Evolutionary conservation across 164 flowering plant genomes (phyloP), one percentile per base, ranked within the genome.

Genomic region (Akebia trifoliata): DNA sequence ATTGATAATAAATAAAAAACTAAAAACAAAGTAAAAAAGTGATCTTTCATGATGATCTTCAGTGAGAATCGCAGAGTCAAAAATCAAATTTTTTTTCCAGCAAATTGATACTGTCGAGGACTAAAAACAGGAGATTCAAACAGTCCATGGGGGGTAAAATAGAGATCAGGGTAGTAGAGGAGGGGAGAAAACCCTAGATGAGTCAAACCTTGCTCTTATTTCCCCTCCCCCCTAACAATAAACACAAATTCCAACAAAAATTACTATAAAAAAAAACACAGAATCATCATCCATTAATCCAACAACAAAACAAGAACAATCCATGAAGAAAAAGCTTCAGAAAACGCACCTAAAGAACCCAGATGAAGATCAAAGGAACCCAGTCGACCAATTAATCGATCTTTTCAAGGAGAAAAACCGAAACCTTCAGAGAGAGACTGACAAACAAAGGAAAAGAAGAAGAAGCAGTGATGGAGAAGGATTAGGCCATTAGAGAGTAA

Each of bases 341-440:
- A 44, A 20, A 44, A 21, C 48, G 25, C 20, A 44, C 48, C 48
- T 44, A 28, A 44, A 44, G 22, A 21, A 25, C 48, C 44, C 44
- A 17, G 20, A 21, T 6, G 20, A 8, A 40, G 20, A 6, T 21
- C 44, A n/a, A n/a, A n/a, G n/a, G n/a, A n/a, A n/a, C n/a, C n/a
- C n/a, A n/a, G n/a, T n/a, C n/a, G n/a, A n/a, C n/a, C n/a, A n/a
- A n/a, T n/a, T n/a, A n/a, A n/a, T n/a, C n/a, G n/a, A n/a, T n/a
- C n/a, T n/a, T n/a, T n/a, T n/a, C n/a, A n/a, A n/a, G n/a, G n/a
- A n/a, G 5, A 8, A 21, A 42, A 20, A 1, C 28, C 15, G 25
- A 32, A n/a, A n/a, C n/a, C n/a, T n/a, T n/a, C n/a, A n/a, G n/a
- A n/a, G n/a, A n/a, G n/a, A n/a, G n/a, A n/a, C n/a, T n/a, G n/a